A percentile compares a stretch with the other conserved stretches of the same genome.
Evolutionary conservation across 2,329 filamentous ascomycete species (phyloP).

Genomic region (Nothomitra cinnamomea): DNA sequence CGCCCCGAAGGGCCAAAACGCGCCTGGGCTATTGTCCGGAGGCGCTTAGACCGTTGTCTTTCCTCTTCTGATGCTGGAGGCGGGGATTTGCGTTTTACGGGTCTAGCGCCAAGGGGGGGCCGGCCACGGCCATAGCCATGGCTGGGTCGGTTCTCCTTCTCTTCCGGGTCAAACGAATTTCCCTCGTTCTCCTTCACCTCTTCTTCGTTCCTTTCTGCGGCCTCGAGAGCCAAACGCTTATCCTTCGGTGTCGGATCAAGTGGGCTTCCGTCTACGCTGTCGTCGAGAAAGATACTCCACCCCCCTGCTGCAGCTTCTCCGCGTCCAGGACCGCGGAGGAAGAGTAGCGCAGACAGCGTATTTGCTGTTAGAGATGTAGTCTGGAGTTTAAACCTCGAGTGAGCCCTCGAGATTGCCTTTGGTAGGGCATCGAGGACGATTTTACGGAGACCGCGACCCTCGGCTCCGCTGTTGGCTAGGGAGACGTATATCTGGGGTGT

Average conservation of each 20-base stretch:
- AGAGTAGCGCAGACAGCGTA: slow-evolving; percentile 52
- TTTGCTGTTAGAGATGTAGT: slow-evolving; percentile 52
- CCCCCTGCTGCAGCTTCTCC: slow-evolving; percentile 58
- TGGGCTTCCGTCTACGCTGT: slow-evolving; percentile 32
- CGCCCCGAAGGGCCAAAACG: slow-evolving; percentile 16
- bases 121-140: too few relatives aligned
- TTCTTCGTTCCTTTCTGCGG: slow-evolving; percentile 17
- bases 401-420: slow-evolving; percentile 61
- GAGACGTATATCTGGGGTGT: slow-evolving; percentile 58
- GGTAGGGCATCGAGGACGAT: slow-evolving; percentile 50
- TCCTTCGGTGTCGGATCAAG: slow-evolving; percentile 22
- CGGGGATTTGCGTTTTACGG: not conserved
- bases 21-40: slow-evolving; percentile 1
- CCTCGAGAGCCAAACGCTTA: not conserved
- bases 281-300: slow-evolving; percentile 63
- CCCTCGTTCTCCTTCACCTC: too few relatives aligned
- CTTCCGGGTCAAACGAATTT: slow-evolving; percentile 13
- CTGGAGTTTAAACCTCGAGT: slow-evolving; percentile 52
- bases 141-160: not conserved
- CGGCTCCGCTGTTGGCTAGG: slow-evolving; percentile 24
- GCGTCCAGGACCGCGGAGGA: slow-evolving; percentile 50
- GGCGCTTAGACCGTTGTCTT: slow-evolving; percentile 1
- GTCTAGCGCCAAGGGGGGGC: too few relatives aligned
- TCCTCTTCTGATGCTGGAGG: too few relatives aligned
- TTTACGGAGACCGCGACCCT: slow-evolving; percentile 34